Percentiles rank a stretch among this genome's conserved stretches.
These are phyloP conservation scores for Aplosporella prunicola DNA, from an alignment of 2,329 filamentous ascomycete genomes.

Conservation along the genomic window DNA sequence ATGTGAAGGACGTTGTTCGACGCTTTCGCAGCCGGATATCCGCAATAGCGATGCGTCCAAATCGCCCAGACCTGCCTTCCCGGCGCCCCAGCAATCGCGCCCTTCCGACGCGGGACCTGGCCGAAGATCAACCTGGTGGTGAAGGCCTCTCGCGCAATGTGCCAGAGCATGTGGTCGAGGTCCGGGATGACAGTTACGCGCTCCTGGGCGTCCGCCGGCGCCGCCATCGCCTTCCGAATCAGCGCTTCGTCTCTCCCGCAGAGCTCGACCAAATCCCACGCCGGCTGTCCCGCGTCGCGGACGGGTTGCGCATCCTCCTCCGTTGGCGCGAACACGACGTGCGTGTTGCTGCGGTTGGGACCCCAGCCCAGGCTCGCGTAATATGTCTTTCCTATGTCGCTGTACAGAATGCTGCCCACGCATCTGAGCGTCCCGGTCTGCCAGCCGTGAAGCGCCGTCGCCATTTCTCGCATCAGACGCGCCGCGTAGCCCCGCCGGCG, in stretches of 20 bases:
- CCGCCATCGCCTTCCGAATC: conserved; percentile 43
- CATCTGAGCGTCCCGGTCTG: conserved; percentile 47
- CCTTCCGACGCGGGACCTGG: conserved; percentile 48
- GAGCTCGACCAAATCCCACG: conserved; percentile 49
- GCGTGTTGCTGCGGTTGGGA: conserved; percentile 57
- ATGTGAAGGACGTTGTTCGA: conserved; percentile 56
- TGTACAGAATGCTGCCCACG: conserved; percentile 68
- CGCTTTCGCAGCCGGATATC: conserved; percentile 29
- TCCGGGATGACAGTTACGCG: conserved; percentile 58
- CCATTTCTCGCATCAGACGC: conserved; percentile 62
- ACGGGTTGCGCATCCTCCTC: neutral
- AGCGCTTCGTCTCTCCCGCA: conserved; percentile 53
- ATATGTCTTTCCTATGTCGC: conserved; percentile 75
- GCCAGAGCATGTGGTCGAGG: conserved; percentile 58
- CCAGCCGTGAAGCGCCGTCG: conserved; percentile 42
- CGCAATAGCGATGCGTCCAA: conserved; percentile 46
- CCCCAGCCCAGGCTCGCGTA: conserved; percentile 72
- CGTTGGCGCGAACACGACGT: neutral
- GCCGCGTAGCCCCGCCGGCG: conserved; percentile 64
- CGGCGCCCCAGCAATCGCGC: conserved; percentile 49
- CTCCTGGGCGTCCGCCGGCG: conserved; percentile 23
- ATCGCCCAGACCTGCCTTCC: conserved; percentile 55
- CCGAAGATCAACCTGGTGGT: conserved; percentile 53
- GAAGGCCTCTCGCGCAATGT: conserved; percentile 67
- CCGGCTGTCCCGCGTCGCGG: conserved; percentile 40